Evolutionary conservation across 2,329 filamentous ascomycete species (phyloP), one percentile per base, ranked within the genome.

Genomic region (Shiraia sp.): DNA sequence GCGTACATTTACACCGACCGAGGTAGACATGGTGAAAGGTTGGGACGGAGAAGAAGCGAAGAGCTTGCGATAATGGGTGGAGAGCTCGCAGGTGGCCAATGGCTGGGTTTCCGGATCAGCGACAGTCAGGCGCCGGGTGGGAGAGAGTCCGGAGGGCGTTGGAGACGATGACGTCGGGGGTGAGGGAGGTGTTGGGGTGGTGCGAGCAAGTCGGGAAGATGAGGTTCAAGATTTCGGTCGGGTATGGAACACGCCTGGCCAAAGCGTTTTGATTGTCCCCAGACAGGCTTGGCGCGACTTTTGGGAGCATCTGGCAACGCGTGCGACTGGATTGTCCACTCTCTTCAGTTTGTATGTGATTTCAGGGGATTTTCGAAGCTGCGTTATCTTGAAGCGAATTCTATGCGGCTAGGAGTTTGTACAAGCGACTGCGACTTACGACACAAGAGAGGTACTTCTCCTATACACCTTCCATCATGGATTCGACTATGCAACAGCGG

Each of bases 401-500:
- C n/a, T n/a, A n/a, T n/a, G n/a, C n/a, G n/a, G n/a, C n/a, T n/a
- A n/a, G n/a, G n/a, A n/a, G n/a, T n/a, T n/a, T n/a, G n/a, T n/a
- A n/a, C n/a, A n/a, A n/a, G n/a, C n/a, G n/a, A n/a, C n/a, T n/a
- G n/a, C n/a, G n/a, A n/a, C n/a, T n/a, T n/a, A 32, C 36, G 22
- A 32, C 32, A 16, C 33, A 32, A 31, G 25, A 25, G 29, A 36
- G 41, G 31, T 40, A n/a, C 30, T 30, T 37, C 25, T 32, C 39
- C 32, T 33, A 43, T 40, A 31, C 45, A 32, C 49, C 36, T n/a
- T n/a, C 45, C 50, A 42, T 39, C 37, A 66, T 66, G 65, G 65
- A 67, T 39, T 57, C 61, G 10, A 86, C 86, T 78, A 83, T 86
- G 74, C 86, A 83, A 69, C 76, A 91, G 79, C 87, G 91, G 61